Evolutionary conservation across 2,329 filamentous ascomycete genomes (phyloP), one percentile per base, ranked within the genome.

Genomic region (Alternaria burnsii): DNA sequence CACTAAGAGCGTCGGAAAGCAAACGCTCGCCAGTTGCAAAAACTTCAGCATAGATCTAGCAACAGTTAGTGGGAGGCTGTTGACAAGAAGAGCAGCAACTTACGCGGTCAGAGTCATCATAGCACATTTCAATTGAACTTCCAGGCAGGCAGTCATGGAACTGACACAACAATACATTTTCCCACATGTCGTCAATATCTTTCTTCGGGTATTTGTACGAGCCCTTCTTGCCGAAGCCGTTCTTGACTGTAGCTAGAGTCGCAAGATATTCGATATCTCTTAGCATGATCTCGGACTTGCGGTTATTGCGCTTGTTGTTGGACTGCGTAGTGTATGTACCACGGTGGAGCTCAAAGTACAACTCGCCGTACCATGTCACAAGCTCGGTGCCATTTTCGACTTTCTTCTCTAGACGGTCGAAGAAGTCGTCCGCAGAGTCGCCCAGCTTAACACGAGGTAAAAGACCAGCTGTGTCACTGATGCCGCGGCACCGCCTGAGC

Each of bases 61-160:
- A 20, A 24, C 0, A 50, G 50, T 79, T 40, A 80, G 71, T 34
- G 52, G 14, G n/a, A 18, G n/a, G 4, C 4, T 18, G 14, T 5
- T 3, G 7, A 6, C 4, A 4, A 3, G 14, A 3, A 18, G 1
- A 10, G 14, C 11, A 10, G 14, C 22, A 12, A 65, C 75, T 50
- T 69, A 82, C 81, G 85, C 93, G 87, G 75, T 97, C 91, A 3
- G 94, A 97, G 76, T 99, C 95, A 76, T 97, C 92, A 72, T 98
- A 98, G 78, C 93, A 97, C 93, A 98, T 97, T 78, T 96, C 94
- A 70, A 99, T 98, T 34, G 89, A 92, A 75, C 93, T 97, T 57
- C 95, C 95, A 0, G 95, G 95, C 52, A 99, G 84, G 76, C 95
- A 98, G 76, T 99, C 95, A 68, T 99, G 95, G 84, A 99, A 99